Evolutionary conservation across 768 basidiomycete species (phyloP).

Genomic region (Clavulina sp.): DNA sequence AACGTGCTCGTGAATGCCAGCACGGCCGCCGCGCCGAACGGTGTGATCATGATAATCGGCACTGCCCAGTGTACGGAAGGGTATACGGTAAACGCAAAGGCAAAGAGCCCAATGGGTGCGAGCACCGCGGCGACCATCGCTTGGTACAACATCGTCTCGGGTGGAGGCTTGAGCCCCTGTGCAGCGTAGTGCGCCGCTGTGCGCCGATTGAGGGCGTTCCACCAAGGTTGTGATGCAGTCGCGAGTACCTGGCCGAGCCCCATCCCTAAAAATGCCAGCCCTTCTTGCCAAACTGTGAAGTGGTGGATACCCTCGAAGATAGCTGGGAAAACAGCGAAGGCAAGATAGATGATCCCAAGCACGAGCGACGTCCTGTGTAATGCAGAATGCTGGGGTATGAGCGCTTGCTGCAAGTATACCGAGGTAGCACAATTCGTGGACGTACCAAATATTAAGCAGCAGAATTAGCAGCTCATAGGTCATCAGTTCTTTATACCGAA

Average conservation of each 20-base stretch:
- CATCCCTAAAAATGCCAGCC: constrained; percentile 30
- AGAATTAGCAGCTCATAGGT: constrained; percentile 60
- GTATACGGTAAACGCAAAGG: constrained; percentile 40
- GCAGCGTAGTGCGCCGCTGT: constrained; percentile 7
- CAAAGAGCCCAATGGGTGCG: constrained; percentile 39
- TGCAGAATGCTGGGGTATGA: not conserved
- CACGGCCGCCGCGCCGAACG: constrained; percentile 37
- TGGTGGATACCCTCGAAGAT: constrained; percentile 16
- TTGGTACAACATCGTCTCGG: constrained; percentile 48
- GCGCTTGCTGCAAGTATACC: not conserved
- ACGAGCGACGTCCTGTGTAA: constrained; percentile 16
- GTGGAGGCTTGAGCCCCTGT: constrained; percentile 26
- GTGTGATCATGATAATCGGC: constrained; percentile 28
- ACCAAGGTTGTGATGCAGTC: constrained; percentile 23
- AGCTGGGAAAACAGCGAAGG: constrained; percentile 21
- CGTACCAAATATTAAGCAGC: constrained; percentile 50
- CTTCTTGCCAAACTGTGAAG: constrained; percentile 13
- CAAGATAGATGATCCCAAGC: constrained; percentile 31
- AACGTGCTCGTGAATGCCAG: constrained; percentile 56
- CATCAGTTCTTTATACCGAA: constrained; percentile 32
- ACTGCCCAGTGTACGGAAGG: constrained; percentile 29
- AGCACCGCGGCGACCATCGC: constrained; percentile 51
- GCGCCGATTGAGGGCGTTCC: constrained; percentile 6
- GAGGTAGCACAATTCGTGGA: constrained; percentile 15
- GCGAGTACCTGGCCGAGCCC: constrained; percentile 29